Conservation (phyloP, 1,284 basidiomycete genomes). For the Albatrellus sp. region DNA sequence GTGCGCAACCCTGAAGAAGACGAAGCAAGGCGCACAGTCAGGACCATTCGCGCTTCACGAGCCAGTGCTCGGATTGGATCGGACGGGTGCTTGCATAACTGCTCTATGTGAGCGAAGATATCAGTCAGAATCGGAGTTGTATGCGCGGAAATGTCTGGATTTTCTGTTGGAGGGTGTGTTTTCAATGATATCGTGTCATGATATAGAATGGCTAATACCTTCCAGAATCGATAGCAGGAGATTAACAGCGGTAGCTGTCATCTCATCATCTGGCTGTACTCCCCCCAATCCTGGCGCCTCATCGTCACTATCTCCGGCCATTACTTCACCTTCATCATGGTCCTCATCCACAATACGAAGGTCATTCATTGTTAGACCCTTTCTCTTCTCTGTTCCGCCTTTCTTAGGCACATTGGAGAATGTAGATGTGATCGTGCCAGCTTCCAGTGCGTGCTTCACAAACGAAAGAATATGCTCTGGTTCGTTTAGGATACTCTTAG, state of each 20-base stretch:
- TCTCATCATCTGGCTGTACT: conserved; percentile 40
- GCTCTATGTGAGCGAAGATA: conserved; percentile 57
- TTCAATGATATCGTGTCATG: background rate
- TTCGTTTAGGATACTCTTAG: conserved; percentile 49
- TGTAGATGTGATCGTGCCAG: conserved; percentile 13
- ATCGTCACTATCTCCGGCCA: conserved; percentile 45
- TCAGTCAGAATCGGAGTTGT: conserved; percentile 55
- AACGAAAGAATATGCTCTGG: conserved; percentile 69
- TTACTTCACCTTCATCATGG: conserved; percentile 20
- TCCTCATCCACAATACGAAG: conserved; percentile 29
- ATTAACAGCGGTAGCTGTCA: conserved; percentile 66
- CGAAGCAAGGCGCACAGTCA: conserved; percentile 60
- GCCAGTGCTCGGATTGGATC: conserved; percentile 44
- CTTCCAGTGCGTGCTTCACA: conserved; percentile 56
- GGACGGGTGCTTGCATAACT: conserved; percentile 33
- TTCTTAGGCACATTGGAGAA: conserved; percentile 10
- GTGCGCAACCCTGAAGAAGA: conserved; percentile 7
- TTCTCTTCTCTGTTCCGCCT: background rate
- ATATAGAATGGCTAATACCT: conserved; percentile 31
- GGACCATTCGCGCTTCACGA: conserved; percentile 70
- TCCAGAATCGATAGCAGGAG: conserved; percentile 74
- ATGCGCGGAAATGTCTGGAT: conserved; percentile 52
- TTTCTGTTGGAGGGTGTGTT: conserved; percentile 30
- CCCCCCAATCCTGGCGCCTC: conserved; percentile 33
- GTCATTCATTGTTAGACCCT: conserved; percentile 25